phyloP scores from a whole-genome alignment of 176 grass and related monocot species.

The Eremochloa ophiuroides region DNA sequence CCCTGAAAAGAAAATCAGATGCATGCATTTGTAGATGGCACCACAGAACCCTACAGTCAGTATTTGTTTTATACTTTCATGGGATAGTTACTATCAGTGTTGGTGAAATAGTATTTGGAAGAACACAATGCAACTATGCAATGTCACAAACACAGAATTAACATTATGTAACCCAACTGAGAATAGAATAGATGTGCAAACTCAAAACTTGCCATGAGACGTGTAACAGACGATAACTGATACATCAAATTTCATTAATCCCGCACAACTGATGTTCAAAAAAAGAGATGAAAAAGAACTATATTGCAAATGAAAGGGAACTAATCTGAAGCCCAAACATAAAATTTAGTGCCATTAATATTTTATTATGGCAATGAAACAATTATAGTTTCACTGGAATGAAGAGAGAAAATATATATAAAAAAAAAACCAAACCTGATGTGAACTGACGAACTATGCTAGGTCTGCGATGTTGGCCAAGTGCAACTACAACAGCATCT shows the following conservation, averaged over 20 bases:
- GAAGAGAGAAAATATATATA: slow-evolving; percentile 3
- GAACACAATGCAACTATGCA: neutral
- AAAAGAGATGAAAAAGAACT: neutral
- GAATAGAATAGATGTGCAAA: neutral
- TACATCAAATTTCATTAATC: neutral
- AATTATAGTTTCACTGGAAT: slow-evolving; percentile 3
- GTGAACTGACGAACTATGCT: slow-evolving; percentile 90
- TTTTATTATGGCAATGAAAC: neutral
- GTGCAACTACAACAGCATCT: slow-evolving; percentile 91
- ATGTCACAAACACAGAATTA: slow-evolving; percentile 8
- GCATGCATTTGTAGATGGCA: slow-evolving; percentile 12
- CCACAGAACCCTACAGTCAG: neutral
- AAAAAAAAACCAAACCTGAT: slow-evolving; percentile 61
- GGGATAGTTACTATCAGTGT: neutral
- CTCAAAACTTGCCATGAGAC: neutral
- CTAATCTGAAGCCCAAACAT: neutral
- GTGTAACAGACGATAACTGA: neutral
- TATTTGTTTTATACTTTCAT: slow-evolving; percentile 12
- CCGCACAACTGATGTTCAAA: neutral
- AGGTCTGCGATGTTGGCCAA: slow-evolving; percentile 81
- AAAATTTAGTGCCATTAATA: neutral
- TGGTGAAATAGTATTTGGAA: neutral
- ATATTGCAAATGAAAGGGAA: neutral
- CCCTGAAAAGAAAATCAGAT: neutral
- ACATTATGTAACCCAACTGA: neutral